Evolutionary conservation across 306 rosid species (phyloP).

Genomic region (Ormosia emarginata): DNA sequence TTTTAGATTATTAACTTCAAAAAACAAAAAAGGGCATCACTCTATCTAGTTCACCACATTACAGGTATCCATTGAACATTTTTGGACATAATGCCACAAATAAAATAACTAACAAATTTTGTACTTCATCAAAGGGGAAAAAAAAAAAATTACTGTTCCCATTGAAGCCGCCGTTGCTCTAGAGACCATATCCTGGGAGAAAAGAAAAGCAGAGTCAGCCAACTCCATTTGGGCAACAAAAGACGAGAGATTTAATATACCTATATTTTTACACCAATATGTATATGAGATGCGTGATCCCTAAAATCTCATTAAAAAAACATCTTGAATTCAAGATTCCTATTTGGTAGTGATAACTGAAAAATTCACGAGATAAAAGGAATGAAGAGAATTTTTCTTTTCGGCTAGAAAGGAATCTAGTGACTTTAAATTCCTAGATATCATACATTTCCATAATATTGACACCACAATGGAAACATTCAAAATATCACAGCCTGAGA

Average conservation of each 20-base stretch:
- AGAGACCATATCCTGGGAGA: conserved; percentile 63
- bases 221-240: not conserved
- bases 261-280: not conserved
- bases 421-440: not conserved
- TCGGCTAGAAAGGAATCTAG: not conserved
- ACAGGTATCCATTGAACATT: conserved; percentile 4
- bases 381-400: no score
- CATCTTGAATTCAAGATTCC: not conserved
- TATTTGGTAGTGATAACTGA: not conserved
- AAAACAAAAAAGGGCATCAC: not conserved
- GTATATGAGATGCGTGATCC: not conserved
- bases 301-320: not conserved
- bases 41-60: conserved; percentile 13
- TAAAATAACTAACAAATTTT: conserved; percentile 5
- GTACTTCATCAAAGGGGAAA: not conserved
- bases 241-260: not conserved
- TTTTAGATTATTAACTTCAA: conserved; percentile 12
- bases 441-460: not conserved
- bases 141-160: not conserved
- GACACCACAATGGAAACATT: not conserved
- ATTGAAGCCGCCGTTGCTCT: not conserved
- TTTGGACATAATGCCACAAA: conserved; percentile 2
- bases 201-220: not conserved
- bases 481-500: not conserved
- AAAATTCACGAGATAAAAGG: not conserved